phyloP scores from a whole-genome alignment of 2,329 filamentous ascomycete genomes.

The Arthrobotrys entomopaga region DNA sequence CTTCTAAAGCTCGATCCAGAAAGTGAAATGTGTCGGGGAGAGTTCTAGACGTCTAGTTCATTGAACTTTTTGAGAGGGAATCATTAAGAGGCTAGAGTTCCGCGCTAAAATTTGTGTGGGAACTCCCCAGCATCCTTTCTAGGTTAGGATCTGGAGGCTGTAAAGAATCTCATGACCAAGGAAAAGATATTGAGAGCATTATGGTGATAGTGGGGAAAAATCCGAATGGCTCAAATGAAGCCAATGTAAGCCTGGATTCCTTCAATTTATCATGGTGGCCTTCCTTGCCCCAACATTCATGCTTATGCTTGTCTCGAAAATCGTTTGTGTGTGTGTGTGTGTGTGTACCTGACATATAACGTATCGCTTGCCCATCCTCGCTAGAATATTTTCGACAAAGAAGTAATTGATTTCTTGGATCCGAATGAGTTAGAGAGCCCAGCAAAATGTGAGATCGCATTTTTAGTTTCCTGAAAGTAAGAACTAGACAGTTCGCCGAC shows the following conservation, averaged over 20 bases:
- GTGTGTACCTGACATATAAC: slow-evolving; percentile 19
- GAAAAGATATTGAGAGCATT: not conserved
- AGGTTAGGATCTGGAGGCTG: slow-evolving; percentile 33
- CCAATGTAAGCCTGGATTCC: slow-evolving; percentile 3
- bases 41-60: slow-evolving; percentile 44
- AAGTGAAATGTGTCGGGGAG: slow-evolving; percentile 39
- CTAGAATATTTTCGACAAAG: not conserved
- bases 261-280: not conserved
- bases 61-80: slow-evolving; percentile 21
- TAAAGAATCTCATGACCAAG: slow-evolving; percentile 44
- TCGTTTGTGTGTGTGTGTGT: slow-evolving; percentile 4
- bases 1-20: slow-evolving; percentile 36
- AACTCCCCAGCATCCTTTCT: slow-evolving; percentile 41
- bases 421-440: not conserved
- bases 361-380: slow-evolving; percentile 5
- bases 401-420: not conserved
- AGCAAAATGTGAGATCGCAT: slow-evolving; percentile 18
- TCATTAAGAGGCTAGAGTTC: slow-evolving; percentile 47
- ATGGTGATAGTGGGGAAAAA: no score
- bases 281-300: not conserved
- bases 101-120: slow-evolving; percentile 48
- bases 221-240: no score
- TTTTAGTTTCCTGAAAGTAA: not conserved
- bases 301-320: not conserved
- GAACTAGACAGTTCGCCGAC: slow-evolving; percentile 18